Base-by-base conservation (phyloP, 2,329 filamentous ascomycete species). In the Setomelanomma holmii region DNA sequence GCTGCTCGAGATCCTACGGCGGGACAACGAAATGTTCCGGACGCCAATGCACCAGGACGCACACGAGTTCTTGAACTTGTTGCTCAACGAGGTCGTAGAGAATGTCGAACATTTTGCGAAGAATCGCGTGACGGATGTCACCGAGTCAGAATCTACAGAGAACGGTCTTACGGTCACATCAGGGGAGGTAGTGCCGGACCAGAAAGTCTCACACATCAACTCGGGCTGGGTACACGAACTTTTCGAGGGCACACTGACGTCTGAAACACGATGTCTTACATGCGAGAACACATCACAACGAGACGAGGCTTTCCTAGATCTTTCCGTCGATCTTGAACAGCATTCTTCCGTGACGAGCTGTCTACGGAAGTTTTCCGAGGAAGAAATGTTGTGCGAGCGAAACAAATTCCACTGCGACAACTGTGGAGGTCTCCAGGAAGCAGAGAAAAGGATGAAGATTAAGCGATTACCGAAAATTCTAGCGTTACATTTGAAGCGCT, bases 351-450 rank as follows among this genome's bases (percentile, higher is more conserved):
- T 99, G 3, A 98, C 95, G 2, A 93, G 95, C 21, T 99, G 95
- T 72, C 78, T 99, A 59, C 86, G 91, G 53, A 96, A 97, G 67
- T 99, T 99, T 68, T 99, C 95, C 0, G 92, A 95, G 40, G 95
- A 98, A 68, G 95, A 99, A 75, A 97, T 98, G 73, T 83, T 99
- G 51, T 98, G 95, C 71, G 95, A 99, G 78, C 85, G 93, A 55
- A 98, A 99, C 80, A 99, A 99, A 72, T 99, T 99, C 63, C 93
- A 99, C 71, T 99, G 95, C 77, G 95, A 99, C 73, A 93, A 93
- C 66, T 99, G 95, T 64, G 95, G 95, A 46, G 95, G 95, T 2
- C 79, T 99, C 49, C 95, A 99, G 75, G 95, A 99, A 77, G 95
- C 95, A 0, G 95, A 99, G 75, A 99, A 98, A 80, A 86, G 95